Conservation (phyloP, 495 filamentous ascomycete genomes). For the Podospora anserina region DNA sequence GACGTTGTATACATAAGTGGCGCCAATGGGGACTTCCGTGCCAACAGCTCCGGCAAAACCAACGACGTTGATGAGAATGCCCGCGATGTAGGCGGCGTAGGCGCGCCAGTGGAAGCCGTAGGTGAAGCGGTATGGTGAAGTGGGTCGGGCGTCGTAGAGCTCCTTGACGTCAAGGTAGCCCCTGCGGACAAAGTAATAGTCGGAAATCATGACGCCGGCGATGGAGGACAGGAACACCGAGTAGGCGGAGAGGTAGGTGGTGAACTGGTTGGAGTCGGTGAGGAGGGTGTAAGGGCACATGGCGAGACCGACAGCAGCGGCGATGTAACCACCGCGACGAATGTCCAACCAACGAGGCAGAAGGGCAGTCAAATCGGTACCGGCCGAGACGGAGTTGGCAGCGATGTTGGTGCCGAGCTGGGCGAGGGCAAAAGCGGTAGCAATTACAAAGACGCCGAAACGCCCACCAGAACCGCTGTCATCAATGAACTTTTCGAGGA, state of each 20-base stretch:
- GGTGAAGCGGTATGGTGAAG: slow-evolving; percentile 68
- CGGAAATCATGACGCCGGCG: slow-evolving; percentile 82
- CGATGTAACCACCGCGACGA: slow-evolving; percentile 86
- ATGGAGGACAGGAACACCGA: slow-evolving; percentile 94
- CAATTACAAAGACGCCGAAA: slow-evolving; percentile 86
- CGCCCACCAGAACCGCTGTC: slow-evolving; percentile 73
- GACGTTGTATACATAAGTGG: slow-evolving; percentile 82
- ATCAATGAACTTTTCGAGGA: slow-evolving; percentile 69
- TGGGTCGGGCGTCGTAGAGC: slow-evolving; percentile 69
- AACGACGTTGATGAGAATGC: slow-evolving; percentile 89
- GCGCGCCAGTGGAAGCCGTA: slow-evolving; percentile 78
- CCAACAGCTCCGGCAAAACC: slow-evolving; percentile 86
- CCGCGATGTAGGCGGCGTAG: slow-evolving; percentile 78
- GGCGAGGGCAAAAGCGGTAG: slow-evolving; percentile 76
- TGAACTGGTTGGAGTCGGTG: slow-evolving; percentile 77
- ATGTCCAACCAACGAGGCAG: slow-evolving; percentile 84
- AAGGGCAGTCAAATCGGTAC: slow-evolving; percentile 89
- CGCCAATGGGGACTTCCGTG: slow-evolving; percentile 63
- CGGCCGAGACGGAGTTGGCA: slow-evolving; percentile 85
- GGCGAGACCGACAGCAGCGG: slow-evolving; percentile 74
- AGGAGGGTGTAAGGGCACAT: slow-evolving; percentile 91
- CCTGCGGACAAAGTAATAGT: slow-evolving; percentile 85
- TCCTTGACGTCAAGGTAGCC: slow-evolving; percentile 78
- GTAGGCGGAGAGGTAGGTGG: slow-evolving; percentile 91
- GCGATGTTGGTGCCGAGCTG: slow-evolving; percentile 93